Base-by-base conservation (phyloP, 1,284 basidiomycete species). In the Wallemia hederae region DNA sequence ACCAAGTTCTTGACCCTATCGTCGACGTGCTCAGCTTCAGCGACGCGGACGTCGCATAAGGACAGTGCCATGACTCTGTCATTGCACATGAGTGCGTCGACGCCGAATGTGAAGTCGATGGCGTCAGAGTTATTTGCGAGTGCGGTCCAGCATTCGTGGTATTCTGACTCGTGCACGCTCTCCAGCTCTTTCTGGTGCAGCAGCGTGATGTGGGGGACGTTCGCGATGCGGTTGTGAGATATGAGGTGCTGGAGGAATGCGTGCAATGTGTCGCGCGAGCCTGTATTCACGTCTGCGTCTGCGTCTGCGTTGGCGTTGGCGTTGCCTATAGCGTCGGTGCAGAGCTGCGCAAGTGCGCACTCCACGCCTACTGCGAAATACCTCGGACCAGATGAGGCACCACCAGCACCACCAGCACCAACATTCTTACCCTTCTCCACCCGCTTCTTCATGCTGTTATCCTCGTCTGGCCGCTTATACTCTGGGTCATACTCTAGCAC, bases 281-380 rank as follows among this genome's bases (percentile, higher is more conserved):
- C n/a, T n/a, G n/a, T n/a, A 26, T 67, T 66, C 2, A 68, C 69
- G 24, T 61, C 67, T 28, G 67, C 64, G 33, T 67, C 65, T 14
- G 34, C 33, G 55, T 62, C 64, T 19, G 63, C 28, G 2, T 62
- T 59, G n/a, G 60, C 49, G 2, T 60, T 34, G 1, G 61, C 57
- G 0, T 61, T 63, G 17, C 55, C n/a, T 56, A 76, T 66, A 33
- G 64, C 68, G 9, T 69, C 63, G n/a, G 71, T 71, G 28, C 87
- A 67, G 31, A 78, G 63, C 26, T 70, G 62, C 26, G 69, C 64
- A 19, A 89, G 67, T 65, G 86, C 76, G 27, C 87, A 65, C 67
- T 91, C 85, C 1, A 82, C 79, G 1, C 83, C 70, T 55, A 94
- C 68, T 17, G 77, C 88, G 68, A 78, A 92, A 70, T 90, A 94